Evolutionary conservation across 371 early-diverging fungal species (phyloP), one percentile per base, ranked within the genome.

Genomic region (Mucor saturninus): DNA sequence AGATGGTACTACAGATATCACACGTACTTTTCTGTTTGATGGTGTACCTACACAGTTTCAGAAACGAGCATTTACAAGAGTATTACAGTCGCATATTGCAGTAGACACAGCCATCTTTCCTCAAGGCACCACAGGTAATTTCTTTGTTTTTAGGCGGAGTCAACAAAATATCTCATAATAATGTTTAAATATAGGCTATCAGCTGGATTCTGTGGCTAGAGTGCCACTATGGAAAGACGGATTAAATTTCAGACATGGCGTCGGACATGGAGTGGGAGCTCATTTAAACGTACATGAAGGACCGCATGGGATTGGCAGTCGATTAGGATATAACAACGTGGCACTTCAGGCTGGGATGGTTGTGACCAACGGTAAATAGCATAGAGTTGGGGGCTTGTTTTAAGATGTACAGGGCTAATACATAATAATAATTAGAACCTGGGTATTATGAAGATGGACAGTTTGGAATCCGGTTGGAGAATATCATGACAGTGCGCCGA

Each of bases 181-280:
- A 21, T 21, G 21, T 21, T 21, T 21, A 30, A 4, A 46, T 21
- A 14, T 54, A 62, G 62, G 97, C 4, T 98, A 88, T 71, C 77
- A 89, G 28, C 72, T 99, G 30, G 98, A 98, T 69, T 76, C 89
- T 14, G 66, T 97, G 48, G 94, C 99, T 1, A 88, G 99, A 48
- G 68, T 83, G 15, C 80, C 95, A 5, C 82, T 99, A 29, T 98
- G 98, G 99, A 72, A 88, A 42, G 92, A 88, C 28, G 96, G 97
- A 5, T 74, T 97, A 42, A 97, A 99, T 69, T 99, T 86, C 87
- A 90, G 94, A 15, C 99, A 99, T 72, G 98, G 99, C 31, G 98
- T 99, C 8, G 99, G 99, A 0, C 99, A 99, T 77, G 99, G 99
- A 63, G 98, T 99, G 13, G 99, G 99, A 1, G 86, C 93, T n/a